phyloP scores from a whole-genome alignment of 2,329 filamentous ascomycete species.

The Colletotrichum ledebouriae region DNA sequence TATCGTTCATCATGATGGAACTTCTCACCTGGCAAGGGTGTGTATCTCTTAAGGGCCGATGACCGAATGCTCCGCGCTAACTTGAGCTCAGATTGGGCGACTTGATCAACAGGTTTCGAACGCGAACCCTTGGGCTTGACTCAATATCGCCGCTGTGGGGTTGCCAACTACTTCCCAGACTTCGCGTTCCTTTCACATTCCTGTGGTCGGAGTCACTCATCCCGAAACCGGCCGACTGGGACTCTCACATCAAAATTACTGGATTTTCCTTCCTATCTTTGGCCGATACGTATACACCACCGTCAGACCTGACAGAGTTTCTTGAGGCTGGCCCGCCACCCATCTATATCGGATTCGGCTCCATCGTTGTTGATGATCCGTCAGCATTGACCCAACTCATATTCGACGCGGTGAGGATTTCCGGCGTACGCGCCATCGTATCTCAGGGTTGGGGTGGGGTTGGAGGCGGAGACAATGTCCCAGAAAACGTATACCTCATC shows the following conservation, averaged over 20 bases:
- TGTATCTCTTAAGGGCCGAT: neutral
- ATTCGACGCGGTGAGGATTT: slow-evolving; percentile 68
- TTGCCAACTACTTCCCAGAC: slow-evolving; percentile 71
- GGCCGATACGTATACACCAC: slow-evolving; percentile 65
- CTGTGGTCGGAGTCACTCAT: slow-evolving; percentile 78
- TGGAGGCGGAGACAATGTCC: slow-evolving; percentile 63
- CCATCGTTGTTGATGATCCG: slow-evolving; percentile 75
- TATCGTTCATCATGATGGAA: slow-evolving; percentile 77
- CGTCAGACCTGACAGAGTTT: slow-evolving; percentile 66
- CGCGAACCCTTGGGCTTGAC: slow-evolving; percentile 72
- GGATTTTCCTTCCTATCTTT: slow-evolving; percentile 73
- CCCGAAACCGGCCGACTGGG: slow-evolving; percentile 76
- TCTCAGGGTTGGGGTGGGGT: slow-evolving; percentile 76
- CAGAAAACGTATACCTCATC: slow-evolving; percentile 69
- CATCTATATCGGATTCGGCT: slow-evolving; percentile 76
- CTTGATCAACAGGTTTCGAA: slow-evolving; percentile 78
- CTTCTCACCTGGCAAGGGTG: slow-evolving; percentile 81
- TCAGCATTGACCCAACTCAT: slow-evolving; percentile 69
- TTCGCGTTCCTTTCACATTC: slow-evolving; percentile 77
- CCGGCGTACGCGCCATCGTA: slow-evolving; percentile 71
- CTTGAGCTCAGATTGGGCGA: slow-evolving; percentile 67
- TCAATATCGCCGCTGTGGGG: slow-evolving; percentile 75
- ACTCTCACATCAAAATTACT: slow-evolving; percentile 68
- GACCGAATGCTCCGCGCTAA: neutral
- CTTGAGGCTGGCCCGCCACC: slow-evolving; percentile 69